phyloP scores from a whole-genome alignment of 768 basidiomycete genomes.

The Trametes sanguinea region DNA sequence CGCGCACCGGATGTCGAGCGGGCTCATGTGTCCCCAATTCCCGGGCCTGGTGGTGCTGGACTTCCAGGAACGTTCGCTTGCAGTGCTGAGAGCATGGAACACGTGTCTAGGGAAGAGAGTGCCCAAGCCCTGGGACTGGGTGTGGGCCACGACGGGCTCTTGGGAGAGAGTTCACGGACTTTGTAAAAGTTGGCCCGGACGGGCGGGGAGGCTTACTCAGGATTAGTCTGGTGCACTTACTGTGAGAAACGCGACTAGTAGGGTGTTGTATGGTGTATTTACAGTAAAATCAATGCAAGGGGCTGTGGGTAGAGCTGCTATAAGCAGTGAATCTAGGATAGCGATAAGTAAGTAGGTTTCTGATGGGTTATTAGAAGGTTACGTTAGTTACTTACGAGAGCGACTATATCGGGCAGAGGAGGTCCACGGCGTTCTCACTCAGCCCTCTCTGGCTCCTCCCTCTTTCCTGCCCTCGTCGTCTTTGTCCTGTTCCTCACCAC shows the following conservation, averaged over 20 bases:
- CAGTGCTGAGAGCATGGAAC: background rate
- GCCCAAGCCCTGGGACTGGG: background rate
- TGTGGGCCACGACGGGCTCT: too few species aligned
- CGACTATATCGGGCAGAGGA: conserved; percentile 8
- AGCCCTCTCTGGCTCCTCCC: conserved; percentile 2
- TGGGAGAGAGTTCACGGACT: too few species aligned
- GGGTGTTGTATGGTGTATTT: too few species aligned
- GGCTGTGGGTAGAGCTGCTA: too few species aligned
- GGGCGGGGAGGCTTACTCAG: too few species aligned
- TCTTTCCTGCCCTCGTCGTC: conserved; percentile 5
- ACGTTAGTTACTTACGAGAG: background rate
- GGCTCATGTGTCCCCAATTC: background rate
- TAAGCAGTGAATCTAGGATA: too few species aligned
- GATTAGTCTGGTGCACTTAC: too few species aligned
- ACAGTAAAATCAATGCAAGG: too few species aligned
- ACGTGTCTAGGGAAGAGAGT: background rate
- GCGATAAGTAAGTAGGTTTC: background rate
- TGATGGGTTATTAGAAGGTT: conserved; percentile 7
- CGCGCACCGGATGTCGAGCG: background rate
- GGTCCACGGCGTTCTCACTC: conserved; percentile 7
- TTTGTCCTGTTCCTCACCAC: background rate
- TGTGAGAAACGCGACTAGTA: too few species aligned
- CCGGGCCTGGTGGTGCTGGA: too few species aligned
- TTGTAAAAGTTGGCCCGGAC: too few species aligned
- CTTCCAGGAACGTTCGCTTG: background rate